Percentiles rank a stretch among this genome's conserved stretches.
phyloP scores from a whole-genome alignment of 805 yeast genomes.

The Kuraishia molischiana region DNA sequence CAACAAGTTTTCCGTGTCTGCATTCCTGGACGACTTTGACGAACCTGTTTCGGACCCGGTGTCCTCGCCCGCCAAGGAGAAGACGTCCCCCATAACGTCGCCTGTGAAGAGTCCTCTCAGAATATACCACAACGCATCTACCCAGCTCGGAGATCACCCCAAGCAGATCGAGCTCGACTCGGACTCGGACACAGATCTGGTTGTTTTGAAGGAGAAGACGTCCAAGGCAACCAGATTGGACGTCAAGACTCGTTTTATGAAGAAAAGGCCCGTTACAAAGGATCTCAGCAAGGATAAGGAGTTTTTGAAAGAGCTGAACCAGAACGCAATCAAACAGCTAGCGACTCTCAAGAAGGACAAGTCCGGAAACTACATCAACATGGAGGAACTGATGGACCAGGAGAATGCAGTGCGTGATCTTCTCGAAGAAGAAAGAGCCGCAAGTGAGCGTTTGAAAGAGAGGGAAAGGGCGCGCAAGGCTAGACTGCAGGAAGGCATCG shows the following conservation, averaged over 20 bases:
- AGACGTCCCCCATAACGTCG: background rate
- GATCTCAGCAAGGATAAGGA: background rate
- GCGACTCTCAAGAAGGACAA: constrained; percentile 1
- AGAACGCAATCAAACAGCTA: constrained; percentile 1
- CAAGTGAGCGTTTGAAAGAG: background rate
- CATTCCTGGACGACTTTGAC: background rate
- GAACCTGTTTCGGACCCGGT: background rate
- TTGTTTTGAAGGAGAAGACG: constrained; percentile 5
- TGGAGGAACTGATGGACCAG: background rate
- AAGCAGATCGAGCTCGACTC: constrained; percentile 7
- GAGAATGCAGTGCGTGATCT: background rate
- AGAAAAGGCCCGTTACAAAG: background rate
- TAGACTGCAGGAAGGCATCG: constrained; percentile 3
- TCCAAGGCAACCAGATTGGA: constrained; percentile 8
- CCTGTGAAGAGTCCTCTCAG: background rate
- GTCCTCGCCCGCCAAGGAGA: background rate
- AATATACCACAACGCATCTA: background rate
- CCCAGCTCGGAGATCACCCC: background rate
- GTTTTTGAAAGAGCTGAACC: constrained; percentile 1
- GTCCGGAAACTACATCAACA: background rate
- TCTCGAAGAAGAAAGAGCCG: background rate
- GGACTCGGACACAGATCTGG: constrained; percentile 7
- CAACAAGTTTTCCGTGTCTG: background rate
- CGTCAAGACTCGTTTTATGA: constrained; percentile 7
- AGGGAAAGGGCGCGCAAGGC: constrained; percentile 5